Evolutionary conservation across 306 rosid species (phyloP).

Genomic region (Geum urbanum): DNA sequence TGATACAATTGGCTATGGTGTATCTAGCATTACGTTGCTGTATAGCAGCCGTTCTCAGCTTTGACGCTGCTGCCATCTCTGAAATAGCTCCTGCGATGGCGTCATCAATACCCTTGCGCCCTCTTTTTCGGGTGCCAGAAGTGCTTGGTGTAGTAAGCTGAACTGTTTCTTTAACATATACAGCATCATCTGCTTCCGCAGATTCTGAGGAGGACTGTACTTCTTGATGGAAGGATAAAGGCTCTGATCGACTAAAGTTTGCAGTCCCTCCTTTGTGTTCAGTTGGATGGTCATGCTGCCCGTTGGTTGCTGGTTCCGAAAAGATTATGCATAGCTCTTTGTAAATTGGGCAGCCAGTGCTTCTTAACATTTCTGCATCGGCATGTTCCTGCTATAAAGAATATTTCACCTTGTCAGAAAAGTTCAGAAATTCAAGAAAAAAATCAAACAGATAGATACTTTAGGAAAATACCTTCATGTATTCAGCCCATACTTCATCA

Average conservation of each 20-base stretch:
- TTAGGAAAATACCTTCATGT: slow-evolving; percentile 51
- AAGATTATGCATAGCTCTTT: slow-evolving; percentile 68
- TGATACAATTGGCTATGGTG: slow-evolving; percentile 58
- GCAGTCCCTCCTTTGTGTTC: slow-evolving; percentile 37
- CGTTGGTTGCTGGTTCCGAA: slow-evolving; percentile 51
- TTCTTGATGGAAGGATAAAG: slow-evolving; percentile 32
- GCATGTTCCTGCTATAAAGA: slow-evolving; percentile 55
- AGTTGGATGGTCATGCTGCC: slow-evolving; percentile 36
- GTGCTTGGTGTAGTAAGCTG: slow-evolving; percentile 40
- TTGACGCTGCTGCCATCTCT: slow-evolving; percentile 82
- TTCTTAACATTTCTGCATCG: slow-evolving; percentile 59
- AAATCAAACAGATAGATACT: slow-evolving; percentile 14
- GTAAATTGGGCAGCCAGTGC: slow-evolving; percentile 57
- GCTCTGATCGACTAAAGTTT: slow-evolving; percentile 29
- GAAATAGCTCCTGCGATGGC: slow-evolving; percentile 65
- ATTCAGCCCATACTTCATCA: slow-evolving; percentile 56
- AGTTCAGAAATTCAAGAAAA: not conserved
- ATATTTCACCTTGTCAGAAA: slow-evolving; percentile 23
- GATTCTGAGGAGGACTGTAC: slow-evolving; percentile 46
- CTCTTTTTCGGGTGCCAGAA: slow-evolving; percentile 50
- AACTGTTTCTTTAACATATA: slow-evolving; percentile 33
- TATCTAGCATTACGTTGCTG: slow-evolving; percentile 49
- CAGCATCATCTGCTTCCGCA: slow-evolving; percentile 43
- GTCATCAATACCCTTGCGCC: slow-evolving; percentile 56
- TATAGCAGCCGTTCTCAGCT: slow-evolving; percentile 50